A percentile compares a stretch with the other conserved stretches of the same genome.
Conservation (phyloP, 2,329 filamentous ascomycete species). For the Tolypocladium tropicale region DNA sequence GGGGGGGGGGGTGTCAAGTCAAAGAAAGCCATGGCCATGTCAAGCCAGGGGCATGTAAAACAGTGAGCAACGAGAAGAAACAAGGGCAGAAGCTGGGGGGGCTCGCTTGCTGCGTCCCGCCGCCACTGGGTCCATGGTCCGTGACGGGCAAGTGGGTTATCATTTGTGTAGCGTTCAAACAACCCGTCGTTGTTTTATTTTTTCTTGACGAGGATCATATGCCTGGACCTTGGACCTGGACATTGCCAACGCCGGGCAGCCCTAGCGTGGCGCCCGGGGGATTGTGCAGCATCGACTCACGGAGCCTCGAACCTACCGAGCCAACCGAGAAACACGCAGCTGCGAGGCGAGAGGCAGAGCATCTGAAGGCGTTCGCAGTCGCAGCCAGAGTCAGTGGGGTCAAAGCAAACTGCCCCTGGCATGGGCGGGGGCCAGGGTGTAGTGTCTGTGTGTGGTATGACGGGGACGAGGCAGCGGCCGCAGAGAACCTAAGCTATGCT, state of each 20-base stretch:
- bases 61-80: background rate
- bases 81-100: background rate
- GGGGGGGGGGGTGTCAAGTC: background rate
- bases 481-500: background rate
- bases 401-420: background rate
- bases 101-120: background rate
- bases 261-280: too few relatives aligned
- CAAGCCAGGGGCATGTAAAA: constrained; percentile 1
- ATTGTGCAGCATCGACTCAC: background rate
- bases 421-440: background rate
- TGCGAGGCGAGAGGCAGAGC: background rate
- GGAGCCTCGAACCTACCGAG: background rate
- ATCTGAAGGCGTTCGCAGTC: background rate
- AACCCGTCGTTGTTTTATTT: background rate
- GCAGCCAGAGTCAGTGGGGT: background rate
- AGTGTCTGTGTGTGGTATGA: background rate
- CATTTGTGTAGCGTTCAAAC: background rate
- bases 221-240: background rate
- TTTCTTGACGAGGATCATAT: background rate
- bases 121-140: background rate
- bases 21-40: background rate
- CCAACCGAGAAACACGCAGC: background rate
- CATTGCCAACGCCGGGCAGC: too few relatives aligned
- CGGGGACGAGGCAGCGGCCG: background rate
- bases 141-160: background rate